Evolutionary conservation across 2,329 filamentous ascomycete genomes (phyloP).

Genomic region (Diaporthe citriasiana): DNA sequence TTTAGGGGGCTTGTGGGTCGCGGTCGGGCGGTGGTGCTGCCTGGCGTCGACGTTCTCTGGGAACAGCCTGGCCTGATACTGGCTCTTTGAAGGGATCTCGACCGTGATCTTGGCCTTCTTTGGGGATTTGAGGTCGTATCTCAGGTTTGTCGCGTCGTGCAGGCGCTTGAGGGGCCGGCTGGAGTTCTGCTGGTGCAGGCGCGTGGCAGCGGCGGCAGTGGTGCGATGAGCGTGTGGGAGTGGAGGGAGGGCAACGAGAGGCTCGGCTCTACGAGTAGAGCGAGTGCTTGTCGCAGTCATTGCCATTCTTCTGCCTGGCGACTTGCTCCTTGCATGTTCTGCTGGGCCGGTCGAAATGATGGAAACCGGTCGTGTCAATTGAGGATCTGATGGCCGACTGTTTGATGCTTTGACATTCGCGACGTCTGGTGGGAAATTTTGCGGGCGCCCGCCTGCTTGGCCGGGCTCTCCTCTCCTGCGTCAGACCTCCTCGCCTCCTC

Average conservation of each 20-base stretch:
- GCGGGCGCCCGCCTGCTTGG: conserved; percentile 38
- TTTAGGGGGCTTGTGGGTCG: conserved; percentile 47
- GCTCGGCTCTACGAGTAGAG: conserved; percentile 44
- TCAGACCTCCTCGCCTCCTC: conserved; percentile 34
- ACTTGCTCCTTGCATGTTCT: conserved; percentile 41
- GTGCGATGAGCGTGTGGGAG: conserved; percentile 36
- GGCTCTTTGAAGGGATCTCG: conserved; percentile 42
- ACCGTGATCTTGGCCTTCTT: conserved; percentile 43
- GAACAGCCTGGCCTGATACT: conserved; percentile 41
- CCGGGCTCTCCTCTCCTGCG: conserved; percentile 34
- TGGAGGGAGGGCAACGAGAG: conserved; percentile 41
- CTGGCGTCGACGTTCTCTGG: conserved; percentile 41
- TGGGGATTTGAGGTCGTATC: conserved; percentile 40
- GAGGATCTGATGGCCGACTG: conserved; percentile 38
- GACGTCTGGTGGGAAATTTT: conserved; percentile 39
- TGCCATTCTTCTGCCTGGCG: conserved; percentile 41
- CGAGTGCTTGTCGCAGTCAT: conserved; percentile 45
- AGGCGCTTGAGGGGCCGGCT: conserved; percentile 42
- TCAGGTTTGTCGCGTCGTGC: conserved; percentile 42
- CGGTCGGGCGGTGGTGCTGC: conserved; percentile 45
- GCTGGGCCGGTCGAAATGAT: conserved; percentile 36
- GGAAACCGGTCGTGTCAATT: conserved; percentile 36
- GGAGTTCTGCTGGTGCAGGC: conserved; percentile 43
- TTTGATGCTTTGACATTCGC: conserved; percentile 35
- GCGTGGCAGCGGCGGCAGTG: conserved; percentile 38